Evolutionary conservation across 305 asterid species (phyloP).

Genomic region (Rubia tinctorum): DNA sequence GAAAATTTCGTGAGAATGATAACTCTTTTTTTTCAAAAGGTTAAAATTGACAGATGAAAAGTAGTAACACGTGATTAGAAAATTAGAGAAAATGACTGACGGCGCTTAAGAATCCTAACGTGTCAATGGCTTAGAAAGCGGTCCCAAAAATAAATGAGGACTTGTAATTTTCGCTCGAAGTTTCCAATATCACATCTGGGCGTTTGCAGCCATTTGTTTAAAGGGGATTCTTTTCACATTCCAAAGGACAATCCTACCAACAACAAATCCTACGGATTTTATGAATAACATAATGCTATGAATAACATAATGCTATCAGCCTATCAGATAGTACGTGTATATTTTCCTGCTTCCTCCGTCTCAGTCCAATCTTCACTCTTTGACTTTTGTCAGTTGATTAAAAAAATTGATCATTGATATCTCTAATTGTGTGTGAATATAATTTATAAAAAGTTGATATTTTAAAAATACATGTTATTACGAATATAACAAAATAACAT

Average conservation of each 20-base stretch:
- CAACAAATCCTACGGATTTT: not conserved
- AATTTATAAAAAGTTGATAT: too few species aligned
- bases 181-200: conserved; percentile 3
- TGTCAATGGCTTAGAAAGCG: conserved; percentile 14
- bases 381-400: too few species aligned
- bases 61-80: not conserved
- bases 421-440: too few species aligned
- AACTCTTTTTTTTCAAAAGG: not conserved
- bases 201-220: conserved; percentile 1
- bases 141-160: conserved; percentile 18
- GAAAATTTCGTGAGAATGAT: not conserved
- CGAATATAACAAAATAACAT: too few species aligned
- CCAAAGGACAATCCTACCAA: not conserved
- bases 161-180: conserved; percentile 6
- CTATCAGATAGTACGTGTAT: too few species aligned
- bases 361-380: too few species aligned
- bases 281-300: too few species aligned
- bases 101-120: conserved; percentile 6
- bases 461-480: too few species aligned
- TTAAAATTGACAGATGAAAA: not conserved
- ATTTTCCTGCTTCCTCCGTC: too few species aligned
- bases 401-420: too few species aligned
- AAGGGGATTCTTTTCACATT: not conserved
- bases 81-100: conserved; percentile 4
- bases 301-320: too few species aligned